A percentile compares a stretch with the other conserved stretches of the same genome.
Evolutionary conservation across 768 basidiomycete species (phyloP).

Genomic region (Dioszegia hungarica): DNA sequence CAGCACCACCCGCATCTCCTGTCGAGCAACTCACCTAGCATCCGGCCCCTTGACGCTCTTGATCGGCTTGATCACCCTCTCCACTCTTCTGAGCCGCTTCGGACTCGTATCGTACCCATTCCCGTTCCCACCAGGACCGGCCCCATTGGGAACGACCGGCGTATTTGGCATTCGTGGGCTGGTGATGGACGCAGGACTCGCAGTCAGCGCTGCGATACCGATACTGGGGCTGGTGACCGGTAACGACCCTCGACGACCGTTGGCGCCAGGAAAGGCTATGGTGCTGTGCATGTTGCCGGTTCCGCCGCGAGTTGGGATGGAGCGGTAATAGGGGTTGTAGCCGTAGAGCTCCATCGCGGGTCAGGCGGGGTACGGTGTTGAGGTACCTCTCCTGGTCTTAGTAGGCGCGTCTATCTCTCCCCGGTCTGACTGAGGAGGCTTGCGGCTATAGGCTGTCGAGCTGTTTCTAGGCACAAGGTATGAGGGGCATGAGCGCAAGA

Average conservation of each 20-base stretch:
- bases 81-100: not conserved
- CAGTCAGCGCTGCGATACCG: too few species aligned
- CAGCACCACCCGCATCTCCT: not conserved
- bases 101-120: not conserved
- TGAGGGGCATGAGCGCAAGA: too few species aligned
- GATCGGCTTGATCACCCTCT: not conserved
- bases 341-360: constrained; percentile 2
- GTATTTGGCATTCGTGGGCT: not conserved
- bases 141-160: not conserved
- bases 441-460: too few species aligned
- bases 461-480: too few species aligned
- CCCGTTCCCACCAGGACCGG: not conserved
- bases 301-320: not conserved
- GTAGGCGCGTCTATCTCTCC: too few species aligned
- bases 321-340: not conserved
- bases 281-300: not conserved
- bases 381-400: too few species aligned
- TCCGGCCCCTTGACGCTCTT: not conserved
- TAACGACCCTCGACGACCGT: not conserved
- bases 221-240: too few species aligned
- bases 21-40: constrained; percentile 15
- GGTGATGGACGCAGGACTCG: not conserved
- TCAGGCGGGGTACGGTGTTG: too few species aligned
- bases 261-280: not conserved
- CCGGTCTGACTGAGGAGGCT: too few species aligned